Percentiles rank a stretch among this genome's conserved stretches.
Conservation (phyloP, 2,329 filamentous ascomycete species). For the Venturia carpophila region DNA sequence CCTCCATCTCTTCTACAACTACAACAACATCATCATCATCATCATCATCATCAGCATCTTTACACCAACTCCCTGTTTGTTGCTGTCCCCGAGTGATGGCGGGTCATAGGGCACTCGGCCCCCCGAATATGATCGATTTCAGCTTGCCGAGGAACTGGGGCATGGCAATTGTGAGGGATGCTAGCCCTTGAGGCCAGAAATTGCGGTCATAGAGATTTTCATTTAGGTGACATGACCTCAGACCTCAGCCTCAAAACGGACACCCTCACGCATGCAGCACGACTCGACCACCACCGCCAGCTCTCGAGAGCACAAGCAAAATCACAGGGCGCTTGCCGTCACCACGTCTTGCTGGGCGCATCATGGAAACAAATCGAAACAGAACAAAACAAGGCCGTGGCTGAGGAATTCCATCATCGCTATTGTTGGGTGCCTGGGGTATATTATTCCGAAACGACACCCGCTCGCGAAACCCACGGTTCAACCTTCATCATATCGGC, state of each 20-base stretch:
- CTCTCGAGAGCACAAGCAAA: neutral
- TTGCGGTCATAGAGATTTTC: neutral
- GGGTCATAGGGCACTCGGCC: neutral
- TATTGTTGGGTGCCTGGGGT: neutral
- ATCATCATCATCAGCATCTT: too few species aligned
- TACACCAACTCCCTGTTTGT: too few species aligned
- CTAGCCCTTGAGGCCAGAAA: neutral
- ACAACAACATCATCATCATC: too few species aligned
- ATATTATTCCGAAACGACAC: constrained; percentile 4
- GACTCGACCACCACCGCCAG: neutral
- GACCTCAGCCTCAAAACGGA: neutral
- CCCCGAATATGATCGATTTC: neutral
- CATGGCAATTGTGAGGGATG: neutral
- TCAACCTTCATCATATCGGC: neutral
- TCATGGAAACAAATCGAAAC: neutral
- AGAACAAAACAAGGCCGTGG: neutral
- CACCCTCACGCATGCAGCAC: neutral
- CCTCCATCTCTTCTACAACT: too few species aligned
- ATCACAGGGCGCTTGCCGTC: neutral
- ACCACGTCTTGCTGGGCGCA: neutral
- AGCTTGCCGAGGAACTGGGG: neutral
- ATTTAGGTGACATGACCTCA: constrained; percentile 6
- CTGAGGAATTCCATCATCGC: neutral
- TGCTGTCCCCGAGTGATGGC: too few species aligned
- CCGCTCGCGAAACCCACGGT: neutral